Base-by-base conservation (phyloP, 495 filamentous ascomycete genomes). In the Penicillium psychrofluorescens region DNA sequence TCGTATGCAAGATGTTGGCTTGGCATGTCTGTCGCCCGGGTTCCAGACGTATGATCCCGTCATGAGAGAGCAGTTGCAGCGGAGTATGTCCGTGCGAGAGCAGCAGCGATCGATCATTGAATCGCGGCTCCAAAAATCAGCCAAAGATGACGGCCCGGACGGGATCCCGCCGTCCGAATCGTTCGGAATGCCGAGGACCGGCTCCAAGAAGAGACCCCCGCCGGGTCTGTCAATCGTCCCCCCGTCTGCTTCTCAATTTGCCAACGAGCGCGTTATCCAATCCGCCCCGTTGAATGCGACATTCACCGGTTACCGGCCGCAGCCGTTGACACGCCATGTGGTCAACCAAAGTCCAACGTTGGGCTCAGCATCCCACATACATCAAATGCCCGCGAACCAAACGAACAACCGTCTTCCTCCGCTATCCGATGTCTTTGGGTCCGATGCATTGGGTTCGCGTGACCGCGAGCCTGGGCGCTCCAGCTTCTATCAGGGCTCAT, bases 101-200 rank as follows among this genome's bases (percentile, higher is more conserved):
- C 90, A 95, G 53, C 92, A 98, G 62, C 77, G 89, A 45, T 87
- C 85, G 43, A 95, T 98, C 45, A 98, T 98, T 48, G 91, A 97
- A 67, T 81, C 86, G 36, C 80, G 92, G 56, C 73, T 92, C 56
- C 90, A 95, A 52, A 88, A 86, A 55, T 86, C 88, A 10, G 84
- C 83, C 30, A 91, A 89, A 56, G 82, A 85, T 48, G 66, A 72
- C 38, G 84, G 84, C 15, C 77, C 83, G 27, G 80, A 83, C 40
- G 83, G 68, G 57, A 71, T 54, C 58, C 73, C 61, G 70, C 77
- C 58, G 41, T 75, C 63, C 13, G 73, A 77, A 37, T 66, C 57
- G 29, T 77, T 83, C 55, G 72, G 74, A 38, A 67, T 76, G 32
- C 74, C 79, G 34, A 90, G 85, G 59, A 83, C 82, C 66, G 54